phyloP scores from a whole-genome alignment of 2,329 filamentous ascomycete species.

The Zalaria sp. region DNA sequence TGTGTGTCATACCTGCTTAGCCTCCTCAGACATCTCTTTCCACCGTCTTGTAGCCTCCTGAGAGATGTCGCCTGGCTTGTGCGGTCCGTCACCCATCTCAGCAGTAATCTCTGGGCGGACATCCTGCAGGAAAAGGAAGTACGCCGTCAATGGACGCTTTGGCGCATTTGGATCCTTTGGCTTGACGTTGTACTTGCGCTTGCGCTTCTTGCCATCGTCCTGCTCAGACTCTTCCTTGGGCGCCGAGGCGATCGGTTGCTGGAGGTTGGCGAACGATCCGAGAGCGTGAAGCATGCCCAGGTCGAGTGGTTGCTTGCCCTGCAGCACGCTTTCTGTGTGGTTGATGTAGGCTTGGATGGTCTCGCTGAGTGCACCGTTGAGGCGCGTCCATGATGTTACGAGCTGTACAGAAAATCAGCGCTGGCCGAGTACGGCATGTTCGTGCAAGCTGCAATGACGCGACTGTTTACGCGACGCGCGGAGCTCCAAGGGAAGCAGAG shows the following conservation, averaged over 20 bases:
- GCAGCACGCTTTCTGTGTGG: conserved; percentile 73
- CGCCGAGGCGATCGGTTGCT: neutral
- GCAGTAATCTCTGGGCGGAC: conserved; percentile 67
- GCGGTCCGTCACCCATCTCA: conserved; percentile 49
- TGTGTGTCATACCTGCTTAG: conserved; percentile 47
- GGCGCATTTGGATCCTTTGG: conserved; percentile 73
- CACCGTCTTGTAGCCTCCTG: conserved; percentile 78
- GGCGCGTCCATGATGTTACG: conserved; percentile 61
- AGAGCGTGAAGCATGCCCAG: conserved; percentile 1
- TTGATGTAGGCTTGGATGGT: conserved; percentile 75
- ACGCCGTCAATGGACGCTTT: conserved; percentile 85
- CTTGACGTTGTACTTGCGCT: conserved; percentile 30
- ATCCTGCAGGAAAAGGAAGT: conserved; percentile 88
- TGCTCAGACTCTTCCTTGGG: conserved; percentile 5
- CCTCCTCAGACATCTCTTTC: conserved; percentile 58
- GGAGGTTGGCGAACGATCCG: neutral
- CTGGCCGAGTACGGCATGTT: conserved; percentile 1
- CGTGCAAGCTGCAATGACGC: conserved; percentile 5
- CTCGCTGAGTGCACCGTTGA: conserved; percentile 65
- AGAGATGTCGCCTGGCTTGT: conserved; percentile 64
- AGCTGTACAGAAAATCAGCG: conserved; percentile 43
- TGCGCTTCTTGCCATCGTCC: conserved; percentile 13
- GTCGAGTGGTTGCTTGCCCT: conserved; percentile 23
- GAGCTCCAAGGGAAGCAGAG: neutral
- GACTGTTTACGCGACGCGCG: conserved; percentile 3